Evolutionary conservation across 1,284 basidiomycete genomes (phyloP).

Genomic region (Trichosporon ovoides): DNA sequence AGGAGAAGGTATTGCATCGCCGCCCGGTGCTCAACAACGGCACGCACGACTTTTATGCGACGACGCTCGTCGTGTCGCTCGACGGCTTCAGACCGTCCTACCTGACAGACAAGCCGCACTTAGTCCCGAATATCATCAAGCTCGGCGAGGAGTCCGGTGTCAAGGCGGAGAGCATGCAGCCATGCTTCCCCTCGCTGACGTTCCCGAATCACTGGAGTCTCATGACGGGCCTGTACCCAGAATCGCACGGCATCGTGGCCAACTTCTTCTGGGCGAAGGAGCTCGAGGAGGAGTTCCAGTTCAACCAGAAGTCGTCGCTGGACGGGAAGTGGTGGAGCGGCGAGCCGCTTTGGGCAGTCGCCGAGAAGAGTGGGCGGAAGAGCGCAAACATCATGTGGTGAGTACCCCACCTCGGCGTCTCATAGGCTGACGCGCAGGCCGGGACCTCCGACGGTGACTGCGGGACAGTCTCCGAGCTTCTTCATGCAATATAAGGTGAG

Average conservation of each 20-base stretch:
- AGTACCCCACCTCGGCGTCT: constrained; percentile 28
- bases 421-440: constrained; percentile 55
- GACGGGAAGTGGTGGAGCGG: constrained; percentile 75
- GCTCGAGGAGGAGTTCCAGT: constrained; percentile 42
- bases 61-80: constrained; percentile 30
- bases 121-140: constrained; percentile 22
- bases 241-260: constrained; percentile 82
- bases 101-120: constrained; percentile 11
- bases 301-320: constrained; percentile 62
- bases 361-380: constrained; percentile 63
- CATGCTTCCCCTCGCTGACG: constrained; percentile 81
- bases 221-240: constrained; percentile 80
- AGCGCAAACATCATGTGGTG: constrained; percentile 87
- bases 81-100: constrained; percentile 36
- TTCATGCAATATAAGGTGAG: constrained; percentile 69
- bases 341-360: constrained; percentile 88
- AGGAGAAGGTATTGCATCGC: neutral
- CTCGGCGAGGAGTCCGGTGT: constrained; percentile 52
- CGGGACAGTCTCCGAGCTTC: constrained; percentile 64
- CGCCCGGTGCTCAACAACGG: constrained; percentile 18
- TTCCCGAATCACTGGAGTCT: constrained; percentile 90
- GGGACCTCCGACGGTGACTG: constrained; percentile 65
- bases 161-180: constrained; percentile 73
- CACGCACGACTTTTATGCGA: constrained; percentile 28
- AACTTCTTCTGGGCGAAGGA: constrained; percentile 84